Evolutionary conservation across 2,329 filamentous ascomycete species (phyloP).

Genomic region (Aschersonia sp.): DNA sequence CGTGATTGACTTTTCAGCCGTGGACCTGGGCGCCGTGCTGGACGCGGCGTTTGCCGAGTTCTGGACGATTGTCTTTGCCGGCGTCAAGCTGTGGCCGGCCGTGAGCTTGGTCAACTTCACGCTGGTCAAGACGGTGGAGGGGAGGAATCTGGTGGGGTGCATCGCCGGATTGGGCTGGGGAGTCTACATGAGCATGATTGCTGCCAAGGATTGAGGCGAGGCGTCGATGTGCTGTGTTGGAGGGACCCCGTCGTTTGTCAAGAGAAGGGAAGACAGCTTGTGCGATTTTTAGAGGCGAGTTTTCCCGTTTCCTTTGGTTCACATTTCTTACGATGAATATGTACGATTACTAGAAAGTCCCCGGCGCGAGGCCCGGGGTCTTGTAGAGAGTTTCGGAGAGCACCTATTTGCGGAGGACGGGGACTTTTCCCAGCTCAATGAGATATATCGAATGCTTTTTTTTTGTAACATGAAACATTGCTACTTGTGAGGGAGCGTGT

Average conservation of each 20-base stretch:
- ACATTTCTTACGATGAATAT: no score
- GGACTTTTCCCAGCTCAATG: no score
- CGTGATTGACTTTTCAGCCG: constrained; percentile 27
- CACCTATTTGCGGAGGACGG: no score
- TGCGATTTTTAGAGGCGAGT: no score
- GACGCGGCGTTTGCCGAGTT: constrained; percentile 38
- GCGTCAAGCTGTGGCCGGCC: constrained; percentile 54
- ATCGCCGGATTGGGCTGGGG: constrained; percentile 61
- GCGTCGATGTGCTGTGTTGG: not conserved
- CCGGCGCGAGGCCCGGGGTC: no score
- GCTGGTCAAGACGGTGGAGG: constrained; percentile 52
- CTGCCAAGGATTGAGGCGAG: constrained; percentile 9
- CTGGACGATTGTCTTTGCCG: constrained; percentile 48
- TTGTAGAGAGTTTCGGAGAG: no score
- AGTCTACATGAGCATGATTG: constrained; percentile 56
- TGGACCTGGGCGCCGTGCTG: constrained; percentile 30
- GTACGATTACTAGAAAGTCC: no score
- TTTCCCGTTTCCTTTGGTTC: no score
- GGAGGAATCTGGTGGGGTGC: constrained; percentile 55
- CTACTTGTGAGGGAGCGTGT: no score
- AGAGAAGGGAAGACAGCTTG: no score
- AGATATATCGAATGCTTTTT: no score
- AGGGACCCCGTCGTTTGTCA: not conserved
- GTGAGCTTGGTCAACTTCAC: constrained; percentile 59
- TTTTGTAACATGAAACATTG: no score